Evolutionary conservation across 1,284 basidiomycete genomes (phyloP).

Genomic region (Lignosus rhinocerotis): DNA sequence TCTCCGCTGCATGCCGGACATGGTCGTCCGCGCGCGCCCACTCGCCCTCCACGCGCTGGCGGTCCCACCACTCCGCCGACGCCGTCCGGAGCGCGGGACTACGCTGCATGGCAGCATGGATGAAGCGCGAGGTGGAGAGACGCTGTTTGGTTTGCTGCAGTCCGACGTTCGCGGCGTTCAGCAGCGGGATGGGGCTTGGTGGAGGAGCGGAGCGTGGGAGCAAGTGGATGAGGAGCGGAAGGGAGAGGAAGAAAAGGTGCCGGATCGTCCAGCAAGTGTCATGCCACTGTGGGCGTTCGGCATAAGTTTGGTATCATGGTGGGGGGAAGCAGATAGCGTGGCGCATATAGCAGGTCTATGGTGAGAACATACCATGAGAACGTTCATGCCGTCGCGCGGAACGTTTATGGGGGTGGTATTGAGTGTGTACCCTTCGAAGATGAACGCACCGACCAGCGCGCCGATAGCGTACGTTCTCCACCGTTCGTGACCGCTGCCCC

Average conservation of each 20-base stretch:
- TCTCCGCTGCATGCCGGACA: conserved; percentile 51
- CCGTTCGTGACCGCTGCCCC: conserved; percentile 42
- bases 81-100: conserved; percentile 47
- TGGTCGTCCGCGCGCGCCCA: conserved; percentile 46
- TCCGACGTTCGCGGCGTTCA: conserved; percentile 40
- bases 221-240: conserved; percentile 54
- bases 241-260: conserved; percentile 54
- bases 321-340: neutral
- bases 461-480: conserved; percentile 52
- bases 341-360: neutral
- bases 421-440: conserved; percentile 57
- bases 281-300: conserved; percentile 53
- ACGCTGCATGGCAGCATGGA: conserved; percentile 55
- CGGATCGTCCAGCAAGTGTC: conserved; percentile 57
- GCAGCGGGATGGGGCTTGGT: conserved; percentile 33
- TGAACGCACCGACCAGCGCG: conserved; percentile 46
- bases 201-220: conserved; percentile 35
- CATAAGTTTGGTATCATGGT: neutral
- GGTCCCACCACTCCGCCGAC: conserved; percentile 55
- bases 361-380: conserved; percentile 53
- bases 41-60: conserved; percentile 51
- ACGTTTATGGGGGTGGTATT: conserved; percentile 47
- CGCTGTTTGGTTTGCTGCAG: conserved; percentile 30
- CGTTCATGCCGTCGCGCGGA: conserved; percentile 38
- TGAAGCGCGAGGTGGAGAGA: conserved; percentile 54